Conservation (phyloP, 208 protist genomes). For the Tetramitus jugosus region DNA sequence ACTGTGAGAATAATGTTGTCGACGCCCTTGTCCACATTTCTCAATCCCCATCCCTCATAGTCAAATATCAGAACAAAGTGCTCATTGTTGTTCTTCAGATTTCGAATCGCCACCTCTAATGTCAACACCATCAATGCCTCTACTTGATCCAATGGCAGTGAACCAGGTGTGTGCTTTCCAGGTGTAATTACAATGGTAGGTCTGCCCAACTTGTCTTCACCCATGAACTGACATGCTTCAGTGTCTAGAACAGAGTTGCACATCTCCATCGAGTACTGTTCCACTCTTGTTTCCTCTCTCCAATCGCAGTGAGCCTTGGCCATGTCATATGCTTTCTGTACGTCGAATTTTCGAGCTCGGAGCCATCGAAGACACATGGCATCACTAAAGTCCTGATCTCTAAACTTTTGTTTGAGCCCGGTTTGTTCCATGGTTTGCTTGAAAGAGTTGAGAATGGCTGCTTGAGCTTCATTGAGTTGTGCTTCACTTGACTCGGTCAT, state of each 20-base stretch:
- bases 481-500: no score
- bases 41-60: not conserved
- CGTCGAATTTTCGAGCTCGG: not conserved
- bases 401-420: no score
- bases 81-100: not conserved
- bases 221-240: not conserved
- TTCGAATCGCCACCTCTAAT: not conserved
- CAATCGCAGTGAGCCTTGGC: not conserved
- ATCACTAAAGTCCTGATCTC: not conserved
- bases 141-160: not conserved
- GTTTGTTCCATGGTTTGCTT: no score
- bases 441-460: no score
- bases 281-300: not conserved
- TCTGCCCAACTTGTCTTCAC: not conserved
- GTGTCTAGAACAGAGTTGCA: not conserved
- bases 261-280: not conserved
- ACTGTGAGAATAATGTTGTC: not conserved
- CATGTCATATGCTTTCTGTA: not conserved
- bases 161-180: not conserved
- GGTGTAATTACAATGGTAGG: not conserved
- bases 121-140: not conserved
- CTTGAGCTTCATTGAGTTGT: no score
- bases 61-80: not conserved
- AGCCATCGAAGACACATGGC: not conserved
- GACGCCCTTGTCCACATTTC: not conserved